Conservation (phyloP, 108 stramenopile genomes). For the Fragilariopsis cylindrus region DNA sequence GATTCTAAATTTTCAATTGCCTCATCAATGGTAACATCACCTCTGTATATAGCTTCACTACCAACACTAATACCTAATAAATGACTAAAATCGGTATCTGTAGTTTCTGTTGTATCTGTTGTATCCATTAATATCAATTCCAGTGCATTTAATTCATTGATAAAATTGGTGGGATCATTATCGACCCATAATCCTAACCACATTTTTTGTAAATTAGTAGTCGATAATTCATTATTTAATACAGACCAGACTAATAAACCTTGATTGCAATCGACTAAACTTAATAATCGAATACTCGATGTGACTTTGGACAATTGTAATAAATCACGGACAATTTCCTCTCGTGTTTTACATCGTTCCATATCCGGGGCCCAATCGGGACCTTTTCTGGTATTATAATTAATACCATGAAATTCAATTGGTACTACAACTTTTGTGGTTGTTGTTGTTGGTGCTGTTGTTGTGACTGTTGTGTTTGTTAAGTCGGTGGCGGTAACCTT, state of each 20-base stretch:
- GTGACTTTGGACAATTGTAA: constrained; percentile 21
- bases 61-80: constrained; percentile 29
- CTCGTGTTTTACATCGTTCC: constrained; percentile 24
- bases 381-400: constrained; percentile 41
- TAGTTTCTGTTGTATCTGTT: not conserved
- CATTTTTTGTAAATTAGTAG: constrained; percentile 12
- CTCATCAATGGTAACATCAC: constrained; percentile 33
- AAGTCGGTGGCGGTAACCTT: too few species aligned
- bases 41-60: constrained; percentile 28
- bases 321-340: constrained; percentile 34
- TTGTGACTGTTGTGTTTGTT: too few species aligned
- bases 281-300: constrained; percentile 28
- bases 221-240: constrained; percentile 2
- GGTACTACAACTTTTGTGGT: constrained; percentile 12
- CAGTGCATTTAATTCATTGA: constrained; percentile 21
- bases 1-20: constrained; percentile 26
- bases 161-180: constrained; percentile 7
- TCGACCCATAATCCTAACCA: constrained; percentile 42
- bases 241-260: constrained; percentile 22
- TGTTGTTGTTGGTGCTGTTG: too few species aligned
- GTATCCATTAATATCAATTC: not conserved
- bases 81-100: not conserved
- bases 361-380: constrained; percentile 41
- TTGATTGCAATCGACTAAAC: constrained; percentile 34
- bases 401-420: constrained; percentile 35